Conservation (phyloP, 371 early-diverging fungal species). For the Parasitella parasitica region DNA sequence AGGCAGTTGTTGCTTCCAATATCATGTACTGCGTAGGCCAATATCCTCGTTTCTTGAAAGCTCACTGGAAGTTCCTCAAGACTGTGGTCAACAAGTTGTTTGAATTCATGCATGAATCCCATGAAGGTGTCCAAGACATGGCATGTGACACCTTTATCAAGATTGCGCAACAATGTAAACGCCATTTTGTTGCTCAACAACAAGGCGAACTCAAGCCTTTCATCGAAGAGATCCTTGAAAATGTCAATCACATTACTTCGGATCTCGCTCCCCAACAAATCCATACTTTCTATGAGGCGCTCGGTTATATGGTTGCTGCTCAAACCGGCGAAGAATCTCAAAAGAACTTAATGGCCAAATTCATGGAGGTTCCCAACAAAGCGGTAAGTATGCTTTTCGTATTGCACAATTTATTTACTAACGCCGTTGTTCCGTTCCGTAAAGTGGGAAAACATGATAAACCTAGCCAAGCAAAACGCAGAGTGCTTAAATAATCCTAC, state of each 20-base stretch:
- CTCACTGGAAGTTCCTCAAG: constrained; percentile 99
- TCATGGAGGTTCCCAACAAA: constrained; percentile 89
- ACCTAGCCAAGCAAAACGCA: constrained; percentile 69
- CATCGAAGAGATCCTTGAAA: constrained; percentile 90
- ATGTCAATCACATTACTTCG: constrained; percentile 77
- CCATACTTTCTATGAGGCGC: constrained; percentile 96
- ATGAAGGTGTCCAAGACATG: constrained; percentile 99
- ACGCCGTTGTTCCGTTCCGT: no score
- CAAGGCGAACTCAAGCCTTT: constrained; percentile 84
- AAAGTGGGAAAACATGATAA: constrained; percentile 81
- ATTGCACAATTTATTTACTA: no score
- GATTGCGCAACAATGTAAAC: constrained; percentile 95
- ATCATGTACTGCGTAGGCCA: constrained; percentile 99
- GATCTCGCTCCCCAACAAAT: constrained; percentile 91
- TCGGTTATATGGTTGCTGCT: constrained; percentile 94
- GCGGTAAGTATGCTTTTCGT: constrained; percentile 51
- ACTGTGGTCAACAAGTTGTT: constrained; percentile 99
- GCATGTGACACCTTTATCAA: constrained; percentile 99
- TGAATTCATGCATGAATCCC: constrained; percentile 99
- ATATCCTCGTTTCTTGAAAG: constrained; percentile 98
- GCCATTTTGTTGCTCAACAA: constrained; percentile 92
- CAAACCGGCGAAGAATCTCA: constrained; percentile 72
- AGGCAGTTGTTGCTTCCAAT: constrained; percentile 99
- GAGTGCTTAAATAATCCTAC: constrained; percentile 76
- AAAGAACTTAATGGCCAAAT: constrained; percentile 77